Evolutionary conservation across 345 rosid species (phyloP), one percentile per base, ranked within the genome.

Genomic region (Nephelium lappaceum): DNA sequence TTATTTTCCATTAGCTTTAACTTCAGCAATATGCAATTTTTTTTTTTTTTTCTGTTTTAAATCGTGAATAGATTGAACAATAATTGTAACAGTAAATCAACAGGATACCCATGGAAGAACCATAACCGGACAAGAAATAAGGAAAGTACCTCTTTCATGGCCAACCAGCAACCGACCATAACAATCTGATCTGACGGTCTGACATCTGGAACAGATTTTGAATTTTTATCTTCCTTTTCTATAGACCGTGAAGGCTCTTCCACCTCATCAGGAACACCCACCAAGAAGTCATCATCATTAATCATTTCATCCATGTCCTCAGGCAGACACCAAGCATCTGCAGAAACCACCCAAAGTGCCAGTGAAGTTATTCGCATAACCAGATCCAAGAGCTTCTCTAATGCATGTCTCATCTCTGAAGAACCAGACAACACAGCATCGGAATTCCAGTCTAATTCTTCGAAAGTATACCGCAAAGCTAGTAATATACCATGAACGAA

Each of bases 101-200:
- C 18, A 9, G 18, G 25, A 80, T 49, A 53, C 61, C 8, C 38
- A 68, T 49, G 51, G 80, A 81, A 43, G 80, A 71, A 83, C 53
- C 58, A 27, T 47, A 77, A 76, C 24, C 19, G 55, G 8, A 75
- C 51, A 71, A 76, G 11, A 81, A 62, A 79, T 21, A 71, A 53
- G 75, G 73, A 42, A 76, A 72, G 53, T 88, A 93, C 98, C 99
- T 95, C 99, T 86, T 95, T 93, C 99, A 92, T 95, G 47, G 98
- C 99, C 75, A 93, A 88, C 99, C 99, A 95, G 87, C 98, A 92
- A 80, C 98, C 98, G 75, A 93, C 98, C 99, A 95, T 92, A 43
- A 95, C 96, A 78, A 91, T 82, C 81, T 95, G 99, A 57, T 92
- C 97, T 60, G 93, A 86, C 76, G 84, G 75, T 81, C 87, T 79